Conservation (phyloP, 306 rosid species). For the Sicyos baderoa region DNA sequence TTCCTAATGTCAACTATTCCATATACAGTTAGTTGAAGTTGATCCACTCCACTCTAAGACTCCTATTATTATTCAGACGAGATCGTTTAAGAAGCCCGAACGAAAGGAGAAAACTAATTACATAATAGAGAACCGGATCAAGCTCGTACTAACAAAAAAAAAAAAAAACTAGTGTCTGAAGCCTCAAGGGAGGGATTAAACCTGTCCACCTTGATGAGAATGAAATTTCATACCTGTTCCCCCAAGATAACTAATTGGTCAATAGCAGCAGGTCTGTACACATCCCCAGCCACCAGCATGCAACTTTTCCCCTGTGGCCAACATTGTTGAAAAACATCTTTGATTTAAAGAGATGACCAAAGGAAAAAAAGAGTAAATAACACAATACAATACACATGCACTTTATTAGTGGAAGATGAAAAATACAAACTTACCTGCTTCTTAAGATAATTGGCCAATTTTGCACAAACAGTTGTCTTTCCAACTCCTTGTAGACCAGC, state of each 20-base stretch:
- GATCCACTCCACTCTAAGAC: not conserved
- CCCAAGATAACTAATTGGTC: slow-evolving; percentile 94
- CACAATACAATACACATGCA: not conserved
- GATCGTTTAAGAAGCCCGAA: not conserved
- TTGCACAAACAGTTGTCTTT: slow-evolving; percentile 95
- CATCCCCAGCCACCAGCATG: slow-evolving; percentile 94
- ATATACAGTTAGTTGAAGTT: not conserved
- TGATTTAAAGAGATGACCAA: slow-evolving; percentile 11
- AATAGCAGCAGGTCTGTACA: slow-evolving; percentile 98
- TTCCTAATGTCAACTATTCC: not conserved
- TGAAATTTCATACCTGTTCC: slow-evolving; percentile 52
- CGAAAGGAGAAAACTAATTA: no score
- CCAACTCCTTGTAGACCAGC: slow-evolving; percentile 99
- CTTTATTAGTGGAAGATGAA: slow-evolving; percentile 5
- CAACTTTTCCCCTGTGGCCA: slow-evolving; percentile 80
- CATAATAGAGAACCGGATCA: no score
- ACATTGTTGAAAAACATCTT: not conserved
- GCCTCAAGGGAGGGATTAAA: no score
- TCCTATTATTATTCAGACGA: not conserved
- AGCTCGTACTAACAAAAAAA: no score
- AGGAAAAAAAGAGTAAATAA: not conserved
- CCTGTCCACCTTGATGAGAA: not conserved
- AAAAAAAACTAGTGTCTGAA: no score
- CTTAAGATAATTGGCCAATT: slow-evolving; percentile 79
- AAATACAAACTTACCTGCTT: slow-evolving; percentile 51